These are phyloP conservation scores for Thermothielavioides terrestris DNA, from an alignment of 495 filamentous ascomycete genomes.

Conservation along the genomic window DNA sequence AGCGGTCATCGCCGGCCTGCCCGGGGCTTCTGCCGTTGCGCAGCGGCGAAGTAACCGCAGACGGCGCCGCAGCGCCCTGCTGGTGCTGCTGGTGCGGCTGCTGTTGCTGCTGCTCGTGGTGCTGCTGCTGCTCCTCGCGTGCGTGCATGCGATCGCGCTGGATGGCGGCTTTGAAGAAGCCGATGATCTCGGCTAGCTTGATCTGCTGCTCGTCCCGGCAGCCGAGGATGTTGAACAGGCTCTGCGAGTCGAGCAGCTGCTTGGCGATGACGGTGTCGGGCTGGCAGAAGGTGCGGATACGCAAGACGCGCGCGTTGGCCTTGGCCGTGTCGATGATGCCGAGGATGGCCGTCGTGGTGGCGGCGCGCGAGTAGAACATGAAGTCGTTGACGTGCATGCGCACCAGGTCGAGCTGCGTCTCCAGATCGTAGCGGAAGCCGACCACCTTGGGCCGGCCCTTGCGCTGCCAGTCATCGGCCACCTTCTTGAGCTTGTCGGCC, in stretches of 20 bases:
- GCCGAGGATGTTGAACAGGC: conserved; percentile 30
- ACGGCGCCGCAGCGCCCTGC: neutral
- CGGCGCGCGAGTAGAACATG: conserved; percentile 33
- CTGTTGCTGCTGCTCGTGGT: neutral
- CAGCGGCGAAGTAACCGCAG: neutral
- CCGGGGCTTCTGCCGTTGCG: neutral
- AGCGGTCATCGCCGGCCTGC: neutral
- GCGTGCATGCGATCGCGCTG: conserved; percentile 19
- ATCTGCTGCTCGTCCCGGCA: conserved; percentile 25
- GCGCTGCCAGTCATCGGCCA: conserved; percentile 32
- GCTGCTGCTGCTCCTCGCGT: neutral
- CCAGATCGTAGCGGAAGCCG: conserved; percentile 40
- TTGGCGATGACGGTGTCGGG: conserved; percentile 42
- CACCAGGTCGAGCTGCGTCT: conserved; percentile 41
- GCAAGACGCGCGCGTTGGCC: conserved; percentile 31
- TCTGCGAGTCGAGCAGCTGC: conserved; percentile 34
- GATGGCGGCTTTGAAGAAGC: conserved; percentile 31
- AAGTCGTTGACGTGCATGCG: conserved; percentile 31
- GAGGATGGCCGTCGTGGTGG: conserved; percentile 15
- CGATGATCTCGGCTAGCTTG: conserved; percentile 28
- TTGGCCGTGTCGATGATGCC: conserved; percentile 35
- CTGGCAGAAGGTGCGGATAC: conserved; percentile 37
- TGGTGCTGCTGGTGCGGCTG: neutral
- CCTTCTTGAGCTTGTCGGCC: conserved; percentile 23
- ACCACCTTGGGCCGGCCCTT: conserved; percentile 37